Evolutionary conservation across 148 eudicot species (phyloP).

Genomic region (Linanthus parryae): DNA sequence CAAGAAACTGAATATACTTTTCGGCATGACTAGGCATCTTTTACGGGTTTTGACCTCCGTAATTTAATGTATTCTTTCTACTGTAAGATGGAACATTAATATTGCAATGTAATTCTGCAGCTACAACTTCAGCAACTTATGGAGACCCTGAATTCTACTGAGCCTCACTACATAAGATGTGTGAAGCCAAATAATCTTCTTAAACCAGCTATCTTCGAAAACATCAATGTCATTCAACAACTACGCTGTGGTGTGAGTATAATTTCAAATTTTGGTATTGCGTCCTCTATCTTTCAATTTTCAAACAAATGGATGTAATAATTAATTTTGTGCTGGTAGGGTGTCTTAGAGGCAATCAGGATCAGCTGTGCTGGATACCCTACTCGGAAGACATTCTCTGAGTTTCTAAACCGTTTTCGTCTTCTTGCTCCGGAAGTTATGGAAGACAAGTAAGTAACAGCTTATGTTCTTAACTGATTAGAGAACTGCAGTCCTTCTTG

Average conservation of each 20-base stretch:
- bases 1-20: too few species aligned
- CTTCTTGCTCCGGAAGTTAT: conserved; percentile 93
- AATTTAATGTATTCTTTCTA: too few species aligned
- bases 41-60: too few species aligned
- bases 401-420: conserved; percentile 93
- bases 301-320: too few species aligned
- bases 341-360: conserved; percentile 99
- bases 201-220: conserved; percentile 97
- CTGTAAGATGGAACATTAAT: too few species aligned
- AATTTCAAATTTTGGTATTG: too few species aligned
- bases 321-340: conserved; percentile 29
- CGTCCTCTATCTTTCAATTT: too few species aligned
- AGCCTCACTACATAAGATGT: conserved; percentile 99
- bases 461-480: too few species aligned
- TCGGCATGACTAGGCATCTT: too few species aligned
- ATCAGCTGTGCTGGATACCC: conserved; percentile 99
- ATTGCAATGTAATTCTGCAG: too few species aligned
- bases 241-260: conserved; percentile 98
- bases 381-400: conserved; percentile 87
- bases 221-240: conserved; percentile 79
- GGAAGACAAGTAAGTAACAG: conserved; percentile 77
- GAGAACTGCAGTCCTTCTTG: too few species aligned
- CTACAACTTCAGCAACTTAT: conserved; percentile 94
- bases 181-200: conserved; percentile 94
- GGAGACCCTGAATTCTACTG: conserved; percentile 94